phyloP scores from a whole-genome alignment of 345 rosid species.

The Linum trigynum region DNA sequence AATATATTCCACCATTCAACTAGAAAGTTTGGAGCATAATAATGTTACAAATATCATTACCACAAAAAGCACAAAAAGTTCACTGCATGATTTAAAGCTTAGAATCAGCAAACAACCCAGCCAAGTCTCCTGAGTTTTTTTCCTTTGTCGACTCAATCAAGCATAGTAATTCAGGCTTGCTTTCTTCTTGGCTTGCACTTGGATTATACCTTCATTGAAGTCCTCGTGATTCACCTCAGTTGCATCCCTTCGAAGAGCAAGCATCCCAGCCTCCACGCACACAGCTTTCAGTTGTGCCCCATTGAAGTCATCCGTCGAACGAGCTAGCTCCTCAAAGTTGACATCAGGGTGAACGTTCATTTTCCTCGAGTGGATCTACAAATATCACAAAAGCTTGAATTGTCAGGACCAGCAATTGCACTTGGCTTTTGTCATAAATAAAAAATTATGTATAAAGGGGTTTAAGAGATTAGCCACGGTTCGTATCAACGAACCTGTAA shows the following conservation, averaged over 20 bases:
- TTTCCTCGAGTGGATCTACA: neutral
- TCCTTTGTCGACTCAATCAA: constrained; percentile 9
- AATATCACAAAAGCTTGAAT: neutral
- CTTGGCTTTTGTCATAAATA: neutral
- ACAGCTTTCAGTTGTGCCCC: constrained; percentile 91
- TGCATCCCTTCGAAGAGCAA: constrained; percentile 95
- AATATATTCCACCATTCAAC: too few species aligned
- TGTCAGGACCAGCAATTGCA: neutral
- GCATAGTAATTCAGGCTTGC: constrained; percentile 96
- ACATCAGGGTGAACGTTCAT: constrained; percentile 32
- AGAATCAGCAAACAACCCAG: too few species aligned
- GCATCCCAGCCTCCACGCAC: constrained; percentile 99
- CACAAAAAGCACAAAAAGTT: too few species aligned
- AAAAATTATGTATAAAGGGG: too few species aligned
- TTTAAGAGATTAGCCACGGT: neutral
- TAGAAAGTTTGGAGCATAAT: too few species aligned
- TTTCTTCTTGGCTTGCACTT: constrained; percentile 30
- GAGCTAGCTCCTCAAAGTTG: constrained; percentile 95
- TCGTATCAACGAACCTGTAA: constrained; percentile 43
- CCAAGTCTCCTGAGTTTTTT: too few species aligned
- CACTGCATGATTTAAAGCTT: too few species aligned
- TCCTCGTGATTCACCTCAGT: constrained; percentile 99
- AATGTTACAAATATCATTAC: too few species aligned
- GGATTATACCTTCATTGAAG: constrained; percentile 91
- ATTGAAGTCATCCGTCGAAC: constrained; percentile 39